These are phyloP conservation scores for Sherardia arvensis DNA, from an alignment of 257 asterid genomes.

Conservation along the genomic window DNA sequence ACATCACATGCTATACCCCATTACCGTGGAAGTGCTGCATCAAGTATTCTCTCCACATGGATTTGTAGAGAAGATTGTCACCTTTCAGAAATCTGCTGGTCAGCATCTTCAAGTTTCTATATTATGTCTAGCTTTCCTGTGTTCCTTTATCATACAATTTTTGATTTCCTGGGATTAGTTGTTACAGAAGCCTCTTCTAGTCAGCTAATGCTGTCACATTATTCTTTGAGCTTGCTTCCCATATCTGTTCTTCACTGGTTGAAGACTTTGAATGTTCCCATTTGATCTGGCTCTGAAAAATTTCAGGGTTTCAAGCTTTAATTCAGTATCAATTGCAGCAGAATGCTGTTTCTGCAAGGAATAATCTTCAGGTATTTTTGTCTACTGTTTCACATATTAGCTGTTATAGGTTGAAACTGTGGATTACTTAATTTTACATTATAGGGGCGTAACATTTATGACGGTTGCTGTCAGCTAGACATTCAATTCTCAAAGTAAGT, in stretches of 20 bases:
- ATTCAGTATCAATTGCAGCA: constrained; percentile 74
- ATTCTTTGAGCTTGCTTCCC: neutral
- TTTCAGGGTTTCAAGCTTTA: constrained; percentile 90
- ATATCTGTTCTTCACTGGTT: neutral
- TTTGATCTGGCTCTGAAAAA: constrained; percentile 21
- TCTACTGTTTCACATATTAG: neutral
- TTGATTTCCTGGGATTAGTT: constrained; percentile 3
- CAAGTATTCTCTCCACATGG: constrained; percentile 99
- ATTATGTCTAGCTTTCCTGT: constrained; percentile 29
- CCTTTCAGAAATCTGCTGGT: constrained; percentile 99
- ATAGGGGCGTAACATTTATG: constrained; percentile 92
- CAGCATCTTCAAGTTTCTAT: constrained; percentile 72
- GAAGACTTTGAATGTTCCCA: neutral
- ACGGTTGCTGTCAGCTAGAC: constrained; percentile 98
- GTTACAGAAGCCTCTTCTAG: neutral
- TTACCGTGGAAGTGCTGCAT: constrained; percentile 99
- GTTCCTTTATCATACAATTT: constrained; percentile 11
- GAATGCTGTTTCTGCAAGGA: constrained; percentile 75
- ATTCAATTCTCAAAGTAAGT: constrained; percentile 95
- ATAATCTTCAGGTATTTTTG: constrained; percentile 63
- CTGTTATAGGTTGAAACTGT: neutral
- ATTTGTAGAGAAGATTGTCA: constrained; percentile 98
- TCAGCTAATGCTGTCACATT: neutral
- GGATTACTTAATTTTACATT: constrained; percentile 16
- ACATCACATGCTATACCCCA: constrained; percentile 99